Evolutionary conservation across 192 early-diverging fungal genomes (phyloP).

Genomic region (Podila epicladia): DNA sequence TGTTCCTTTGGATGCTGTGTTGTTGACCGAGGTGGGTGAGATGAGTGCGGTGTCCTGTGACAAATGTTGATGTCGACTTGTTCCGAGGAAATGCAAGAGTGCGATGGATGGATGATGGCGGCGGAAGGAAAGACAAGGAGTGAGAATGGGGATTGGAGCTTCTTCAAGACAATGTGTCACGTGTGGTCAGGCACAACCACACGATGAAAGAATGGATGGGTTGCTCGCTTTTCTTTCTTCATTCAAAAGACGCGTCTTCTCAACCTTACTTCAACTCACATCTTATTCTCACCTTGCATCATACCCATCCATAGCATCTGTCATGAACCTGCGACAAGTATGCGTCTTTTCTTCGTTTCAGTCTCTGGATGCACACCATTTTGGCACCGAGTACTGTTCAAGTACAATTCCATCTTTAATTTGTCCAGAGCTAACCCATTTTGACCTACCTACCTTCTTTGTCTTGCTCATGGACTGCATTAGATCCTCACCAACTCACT

Average conservation of each 20-base stretch:
- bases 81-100: no score
- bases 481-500: conserved; percentile 60
- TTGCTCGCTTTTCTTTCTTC: neutral
- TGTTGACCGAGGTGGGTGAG: neutral
- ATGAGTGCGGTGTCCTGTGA: no score
- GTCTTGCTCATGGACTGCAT: neutral
- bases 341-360: neutral
- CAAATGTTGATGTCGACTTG: no score
- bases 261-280: neutral
- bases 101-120: no score
- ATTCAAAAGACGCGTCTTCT: neutral
- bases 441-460: neutral
- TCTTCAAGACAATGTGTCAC: no score
- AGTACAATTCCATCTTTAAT: neutral
- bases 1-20: neutral
- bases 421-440: neutral
- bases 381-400: no score
- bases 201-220: no score
- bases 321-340: conserved; percentile 46
- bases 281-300: neutral
- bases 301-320: neutral
- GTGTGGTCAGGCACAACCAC: no score
- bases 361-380: no score
- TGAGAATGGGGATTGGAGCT: no score
- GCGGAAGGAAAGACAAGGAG: no score